Base-by-base conservation (phyloP, 2,329 filamentous ascomycete genomes). In the Talaromyces sp. region DNA sequence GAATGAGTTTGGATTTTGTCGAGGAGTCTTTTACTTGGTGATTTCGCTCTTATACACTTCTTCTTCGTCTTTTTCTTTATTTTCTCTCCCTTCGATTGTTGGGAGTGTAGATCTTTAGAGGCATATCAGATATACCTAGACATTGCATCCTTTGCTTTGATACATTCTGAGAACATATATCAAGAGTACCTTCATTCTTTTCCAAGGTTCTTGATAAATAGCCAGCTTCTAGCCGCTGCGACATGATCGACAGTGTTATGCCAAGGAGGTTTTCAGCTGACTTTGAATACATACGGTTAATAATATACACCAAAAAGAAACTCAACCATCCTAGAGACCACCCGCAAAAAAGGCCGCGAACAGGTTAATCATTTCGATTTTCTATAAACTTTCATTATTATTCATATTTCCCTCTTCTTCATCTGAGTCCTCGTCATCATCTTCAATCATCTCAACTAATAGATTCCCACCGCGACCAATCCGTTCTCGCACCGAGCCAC, bases 391-490 rank as follows among this genome's bases (percentile, higher is more conserved):
- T 54, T 61, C 57, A 43, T 45, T 60, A 43, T 61, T 25, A 25
- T 65, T 58, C 19, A 61, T 31, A 25, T 63, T 31, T 13, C 39
- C 50, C 37, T 71, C 72, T 17, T 73, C 82, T 0, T 83, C 45
- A 27, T 45, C 81, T 0, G 83, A 82, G 2, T 84, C 83, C 0
- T 84, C 83, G 15, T 86, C 85, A 31, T 87, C 83, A 3, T 85
- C 81, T 27, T 79, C 77, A 45, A 85, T 80, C 65, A 85, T 84
- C 80, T 99, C 95, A 13, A 98, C 93, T 69, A 98, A 91, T 65
- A 99, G 79, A 77, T 96, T 97, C 3, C 90, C 92, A 69, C 92
- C 93, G 70, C 89, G 84, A 3, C 94, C 92, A 74, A 98, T 89
- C 70, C 87, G 86, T 69, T 91, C 86, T 33, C 84, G 84, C 71